A percentile compares a stretch with the other conserved stretches of the same genome.
Conservation (phyloP, 2,329 filamentous ascomycete genomes). For the Colletotrichum sp. region DNA sequence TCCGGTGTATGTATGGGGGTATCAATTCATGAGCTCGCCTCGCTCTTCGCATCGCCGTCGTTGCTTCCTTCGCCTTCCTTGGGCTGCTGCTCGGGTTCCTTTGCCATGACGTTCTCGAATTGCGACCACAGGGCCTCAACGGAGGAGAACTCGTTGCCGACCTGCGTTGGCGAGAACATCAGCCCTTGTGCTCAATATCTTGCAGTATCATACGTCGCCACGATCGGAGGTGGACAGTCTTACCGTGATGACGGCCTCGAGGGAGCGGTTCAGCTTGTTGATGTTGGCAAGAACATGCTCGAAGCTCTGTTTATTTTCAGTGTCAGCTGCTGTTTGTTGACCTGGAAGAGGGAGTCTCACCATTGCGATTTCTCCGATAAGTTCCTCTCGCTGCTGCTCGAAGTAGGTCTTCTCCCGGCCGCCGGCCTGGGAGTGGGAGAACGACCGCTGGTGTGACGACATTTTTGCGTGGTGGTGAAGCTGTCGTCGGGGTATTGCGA, state of each 20-base stretch:
- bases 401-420: constrained; percentile 66
- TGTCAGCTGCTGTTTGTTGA: background rate
- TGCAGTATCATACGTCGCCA: background rate
- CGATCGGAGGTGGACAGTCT: background rate
- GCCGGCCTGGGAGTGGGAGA: constrained; percentile 17
- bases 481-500: background rate
- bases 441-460: constrained; percentile 21
- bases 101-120: constrained; percentile 95
- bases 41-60: constrained; percentile 30
- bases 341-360: constrained; percentile 43
- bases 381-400: constrained; percentile 74
- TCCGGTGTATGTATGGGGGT: background rate
- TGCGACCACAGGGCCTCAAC: constrained; percentile 97
- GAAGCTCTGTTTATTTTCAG: constrained; percentile 58
- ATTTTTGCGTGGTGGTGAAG: background rate
- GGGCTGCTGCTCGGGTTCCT: constrained; percentile 52
- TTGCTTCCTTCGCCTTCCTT: constrained; percentile 25
- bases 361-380: constrained; percentile 76
- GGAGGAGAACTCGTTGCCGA: constrained; percentile 96
- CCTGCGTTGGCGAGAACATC: constrained; percentile 44
- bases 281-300: constrained; percentile 95
- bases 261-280: constrained; percentile 90
- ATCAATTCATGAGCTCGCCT: constrained; percentile 27
- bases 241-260: constrained; percentile 91
- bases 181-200: accelerated